Conservation (phyloP, 305 asterid species). For the Rubia balearica region DNA sequence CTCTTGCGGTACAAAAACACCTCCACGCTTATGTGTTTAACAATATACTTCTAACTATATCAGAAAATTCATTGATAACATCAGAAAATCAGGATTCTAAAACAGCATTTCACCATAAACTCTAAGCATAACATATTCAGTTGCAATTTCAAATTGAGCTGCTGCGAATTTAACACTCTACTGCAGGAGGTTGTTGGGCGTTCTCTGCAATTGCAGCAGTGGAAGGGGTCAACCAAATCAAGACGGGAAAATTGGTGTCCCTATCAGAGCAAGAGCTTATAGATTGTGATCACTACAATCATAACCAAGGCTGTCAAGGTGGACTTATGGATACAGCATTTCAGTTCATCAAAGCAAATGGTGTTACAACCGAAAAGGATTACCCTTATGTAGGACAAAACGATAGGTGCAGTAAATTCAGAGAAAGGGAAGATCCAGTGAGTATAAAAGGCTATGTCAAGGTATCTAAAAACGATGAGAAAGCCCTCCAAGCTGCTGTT, state of each 20-base stretch:
- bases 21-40: background rate
- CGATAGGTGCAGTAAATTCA: conserved; percentile 23
- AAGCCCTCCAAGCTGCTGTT: conserved; percentile 39
- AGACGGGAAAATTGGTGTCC: conserved; percentile 22
- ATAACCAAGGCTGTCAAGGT: conserved; percentile 32
- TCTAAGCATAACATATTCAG: background rate
- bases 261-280: conserved; percentile 34
- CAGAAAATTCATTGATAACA: too few relatives aligned
- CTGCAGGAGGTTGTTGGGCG: conserved; percentile 37
- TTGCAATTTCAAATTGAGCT: background rate
- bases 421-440: conserved; percentile 29
- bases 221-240: conserved; percentile 30
- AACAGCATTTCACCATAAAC: background rate
- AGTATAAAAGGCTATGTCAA: conserved; percentile 38
- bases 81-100: too few relatives aligned
- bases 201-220: conserved; percentile 33
- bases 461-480: conserved; percentile 33
- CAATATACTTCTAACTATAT: too few relatives aligned
- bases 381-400: conserved; percentile 49
- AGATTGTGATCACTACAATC: conserved; percentile 23
- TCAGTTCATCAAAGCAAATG: conserved; percentile 40
- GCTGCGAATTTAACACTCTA: background rate
- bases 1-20: conserved; percentile 35
- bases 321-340: conserved; percentile 56
- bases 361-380: conserved; percentile 39